Evolutionary conservation across 352 stramenopile genomes (phyloP).

Genomic region (Globisporangium nodosum): DNA sequence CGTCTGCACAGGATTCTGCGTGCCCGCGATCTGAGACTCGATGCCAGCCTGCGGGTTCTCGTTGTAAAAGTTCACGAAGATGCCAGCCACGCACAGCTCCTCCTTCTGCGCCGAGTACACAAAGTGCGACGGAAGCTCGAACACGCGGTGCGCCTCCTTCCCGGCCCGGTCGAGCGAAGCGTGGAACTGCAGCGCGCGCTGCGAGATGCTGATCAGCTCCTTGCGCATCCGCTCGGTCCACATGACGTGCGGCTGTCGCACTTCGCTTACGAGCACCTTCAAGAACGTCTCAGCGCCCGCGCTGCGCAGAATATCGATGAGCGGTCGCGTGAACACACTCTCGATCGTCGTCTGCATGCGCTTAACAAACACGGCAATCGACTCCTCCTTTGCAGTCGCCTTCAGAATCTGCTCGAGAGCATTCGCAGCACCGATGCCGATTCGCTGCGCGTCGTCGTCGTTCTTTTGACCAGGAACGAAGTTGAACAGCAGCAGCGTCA

Average conservation of each 20-base stretch:
- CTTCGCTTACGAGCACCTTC: slow-evolving; percentile 62
- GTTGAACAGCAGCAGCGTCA: slow-evolving; percentile 74
- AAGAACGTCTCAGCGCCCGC: slow-evolving; percentile 62
- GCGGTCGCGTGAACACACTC: slow-evolving; percentile 66
- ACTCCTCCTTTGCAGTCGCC: slow-evolving; percentile 62
- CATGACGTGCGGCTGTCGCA: slow-evolving; percentile 81
- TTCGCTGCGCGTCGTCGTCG: slow-evolving; percentile 51
- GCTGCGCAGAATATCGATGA: slow-evolving; percentile 69
- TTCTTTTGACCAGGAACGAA: slow-evolving; percentile 26
- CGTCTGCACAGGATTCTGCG: slow-evolving; percentile 29
- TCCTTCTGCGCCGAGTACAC: slow-evolving; percentile 81
- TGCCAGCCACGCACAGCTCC: slow-evolving; percentile 78
- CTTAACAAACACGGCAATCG: slow-evolving; percentile 70
- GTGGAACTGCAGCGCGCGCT: slow-evolving; percentile 70
- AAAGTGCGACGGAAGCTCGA: slow-evolving; percentile 66
- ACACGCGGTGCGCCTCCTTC: slow-evolving; percentile 61
- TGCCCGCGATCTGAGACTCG: slow-evolving; percentile 69
- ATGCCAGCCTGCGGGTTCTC: slow-evolving; percentile 74
- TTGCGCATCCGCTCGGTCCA: slow-evolving; percentile 82
- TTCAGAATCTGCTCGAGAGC: slow-evolving; percentile 66
- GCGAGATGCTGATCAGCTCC: slow-evolving; percentile 62
- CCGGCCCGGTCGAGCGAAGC: slow-evolving; percentile 45
- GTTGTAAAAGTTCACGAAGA: slow-evolving; percentile 89
- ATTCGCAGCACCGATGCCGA: slow-evolving; percentile 67
- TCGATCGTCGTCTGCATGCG: slow-evolving; percentile 84